Percentiles rank a stretch among this genome's conserved stretches.
Conservation (phyloP, 306 rosid species). For the Medicago lupulina region DNA sequence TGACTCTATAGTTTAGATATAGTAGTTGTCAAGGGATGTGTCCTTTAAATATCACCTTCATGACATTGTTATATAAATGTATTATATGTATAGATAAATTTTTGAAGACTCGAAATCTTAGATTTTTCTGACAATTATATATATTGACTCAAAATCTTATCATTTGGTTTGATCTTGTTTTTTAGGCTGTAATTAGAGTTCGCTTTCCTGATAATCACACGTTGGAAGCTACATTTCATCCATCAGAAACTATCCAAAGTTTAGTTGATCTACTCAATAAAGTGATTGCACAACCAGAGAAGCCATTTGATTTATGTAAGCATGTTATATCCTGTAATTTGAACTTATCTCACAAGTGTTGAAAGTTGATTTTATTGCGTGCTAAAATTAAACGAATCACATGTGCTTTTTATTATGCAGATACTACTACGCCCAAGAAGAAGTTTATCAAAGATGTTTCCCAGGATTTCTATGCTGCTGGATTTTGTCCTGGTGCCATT, state of each 20-base stretch:
- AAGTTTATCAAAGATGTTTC: conserved; percentile 68
- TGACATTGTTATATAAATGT: background rate
- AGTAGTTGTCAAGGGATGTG: too few relatives aligned
- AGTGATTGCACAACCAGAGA: conserved; percentile 76
- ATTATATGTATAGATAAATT: conserved; percentile 61
- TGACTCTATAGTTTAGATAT: background rate
- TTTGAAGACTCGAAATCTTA: conserved; percentile 78
- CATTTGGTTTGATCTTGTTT: conserved; percentile 39
- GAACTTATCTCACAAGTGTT: background rate
- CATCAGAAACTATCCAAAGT: conserved; percentile 80
- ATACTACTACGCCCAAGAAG: conserved; percentile 93
- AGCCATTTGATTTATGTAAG: conserved; percentile 85
- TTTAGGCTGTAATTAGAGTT: conserved; percentile 83
- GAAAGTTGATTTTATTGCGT: conserved; percentile 15
- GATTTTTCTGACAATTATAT: conserved; percentile 28
- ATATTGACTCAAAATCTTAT: conserved; percentile 11
- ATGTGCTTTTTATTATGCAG: conserved; percentile 53
- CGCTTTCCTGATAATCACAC: conserved; percentile 94
- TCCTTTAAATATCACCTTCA: too few relatives aligned
- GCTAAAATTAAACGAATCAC: background rate
- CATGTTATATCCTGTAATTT: background rate
- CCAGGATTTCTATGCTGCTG: conserved; percentile 76
- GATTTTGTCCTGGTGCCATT: conserved; percentile 91
- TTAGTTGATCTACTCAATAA: conserved; percentile 72
- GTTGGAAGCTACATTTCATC: conserved; percentile 83